Evolutionary conservation across 2,329 filamentous ascomycete species (phyloP), one percentile per base, ranked within the genome.

Genomic region (Karstenula rhodostoma): DNA sequence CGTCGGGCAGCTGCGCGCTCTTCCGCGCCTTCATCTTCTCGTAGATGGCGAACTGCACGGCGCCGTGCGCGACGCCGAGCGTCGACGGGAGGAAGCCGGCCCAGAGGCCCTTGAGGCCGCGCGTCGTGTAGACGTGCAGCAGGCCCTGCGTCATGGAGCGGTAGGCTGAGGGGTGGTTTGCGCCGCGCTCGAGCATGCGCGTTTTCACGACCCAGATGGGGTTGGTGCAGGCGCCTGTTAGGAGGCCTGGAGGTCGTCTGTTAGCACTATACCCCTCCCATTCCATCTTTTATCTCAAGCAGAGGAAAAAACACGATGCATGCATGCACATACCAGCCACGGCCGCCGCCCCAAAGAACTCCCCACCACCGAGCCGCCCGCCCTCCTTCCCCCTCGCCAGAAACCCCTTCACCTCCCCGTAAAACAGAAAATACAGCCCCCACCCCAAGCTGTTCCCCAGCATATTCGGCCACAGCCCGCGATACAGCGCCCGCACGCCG

Each of bases 201-300:
- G 94, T 98, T 83, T 98, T 98, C 77, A 99, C 88, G 2, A 99
- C 95, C 95, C 95, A 99, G 70, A 99, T 89, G 2, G 95, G 95
- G 76, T 98, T 98, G 32, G 95, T 98, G 66, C 94, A 84, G 32
- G 92, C 80, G 46, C 94, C 90, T 1, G 93, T 96, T 43, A 92
- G 78, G 19, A 90, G 83, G 32, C 94, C 94, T 74, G 27, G 32
- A 19, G n/a, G 33, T 73, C n/a, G 27, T 64, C 29, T 65, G 53
- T 60, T 19, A 64, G 52, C 22, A 51, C 15, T 2, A 22, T 8
- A 32, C 27, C 56, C 22, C 33, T 53, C 43, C 17, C 32, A 17
- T 22, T 2, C n/a, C 44, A 3, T 19, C 32, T 40, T 10, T 6
- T 8, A 40, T 27, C 2, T 12, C 13, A 8, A 40, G 19, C 3